Evolutionary conservation across 805 yeast genomes (phyloP).

Genomic region (Ogataea dorogensis): DNA sequence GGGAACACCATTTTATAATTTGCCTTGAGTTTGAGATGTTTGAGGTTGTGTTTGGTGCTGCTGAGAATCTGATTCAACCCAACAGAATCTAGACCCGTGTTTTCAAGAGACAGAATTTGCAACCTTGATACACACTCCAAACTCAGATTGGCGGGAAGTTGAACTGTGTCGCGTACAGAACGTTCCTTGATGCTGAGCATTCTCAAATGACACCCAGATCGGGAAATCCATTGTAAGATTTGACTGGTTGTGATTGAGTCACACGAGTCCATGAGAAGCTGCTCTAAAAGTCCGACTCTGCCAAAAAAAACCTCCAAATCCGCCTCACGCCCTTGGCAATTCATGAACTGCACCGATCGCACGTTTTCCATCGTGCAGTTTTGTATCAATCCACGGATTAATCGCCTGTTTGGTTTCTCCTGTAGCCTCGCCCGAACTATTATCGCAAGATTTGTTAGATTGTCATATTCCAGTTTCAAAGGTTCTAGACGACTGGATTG

Average conservation of each 20-base stretch:
- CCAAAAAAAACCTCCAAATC: conserved; percentile 5
- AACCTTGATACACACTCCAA: conserved; percentile 9
- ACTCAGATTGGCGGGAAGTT: too few species aligned
- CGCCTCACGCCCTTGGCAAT: conserved; percentile 9
- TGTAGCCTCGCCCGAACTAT: conserved; percentile 6
- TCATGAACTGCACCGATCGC: conserved; percentile 9
- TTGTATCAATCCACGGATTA: conserved; percentile 4
- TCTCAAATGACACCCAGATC: conserved; percentile 1
- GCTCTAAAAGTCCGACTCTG: conserved; percentile 2
- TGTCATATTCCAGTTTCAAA: not conserved
- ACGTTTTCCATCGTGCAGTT: conserved; percentile 5
- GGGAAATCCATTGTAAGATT: conserved; percentile 7
- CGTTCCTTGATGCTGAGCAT: conserved; percentile 13
- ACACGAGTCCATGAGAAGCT: conserved; percentile 10
- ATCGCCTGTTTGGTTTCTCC: conserved; percentile 4
- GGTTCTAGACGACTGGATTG: conserved; percentile 3
- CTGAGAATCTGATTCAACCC: conserved; percentile 13
- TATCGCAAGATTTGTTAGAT: conserved; percentile 6
- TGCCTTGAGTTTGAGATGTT: conserved; percentile 11
- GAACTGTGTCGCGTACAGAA: conserved; percentile 6
- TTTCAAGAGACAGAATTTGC: conserved; percentile 11
- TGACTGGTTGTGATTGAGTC: conserved; percentile 7
- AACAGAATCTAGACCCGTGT: conserved; percentile 16
- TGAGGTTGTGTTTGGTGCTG: conserved; percentile 10
- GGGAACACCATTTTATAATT: conserved; percentile 19